Evolutionary conservation across 2,329 filamentous ascomycete species (phyloP).

Genomic region (Claviceps humidiphila): DNA sequence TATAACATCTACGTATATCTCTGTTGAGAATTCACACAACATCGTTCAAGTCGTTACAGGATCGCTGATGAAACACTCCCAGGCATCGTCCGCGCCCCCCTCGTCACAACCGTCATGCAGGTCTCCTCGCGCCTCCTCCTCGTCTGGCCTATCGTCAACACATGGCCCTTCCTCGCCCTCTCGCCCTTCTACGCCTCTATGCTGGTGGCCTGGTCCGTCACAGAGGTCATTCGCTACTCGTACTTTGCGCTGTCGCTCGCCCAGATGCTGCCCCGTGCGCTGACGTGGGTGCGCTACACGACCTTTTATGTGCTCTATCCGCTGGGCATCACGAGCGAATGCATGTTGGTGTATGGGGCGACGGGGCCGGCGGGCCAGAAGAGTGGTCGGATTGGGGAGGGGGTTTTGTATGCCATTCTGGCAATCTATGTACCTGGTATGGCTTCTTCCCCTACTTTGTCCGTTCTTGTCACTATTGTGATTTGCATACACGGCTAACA

Average conservation of each 20-base stretch:
- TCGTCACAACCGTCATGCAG: constrained; percentile 81
- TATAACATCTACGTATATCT: too few species aligned
- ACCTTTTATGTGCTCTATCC: constrained; percentile 91
- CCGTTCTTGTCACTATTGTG: too few species aligned
- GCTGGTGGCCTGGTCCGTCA: constrained; percentile 78
- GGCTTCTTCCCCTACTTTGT: constrained; percentile 16
- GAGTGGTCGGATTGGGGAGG: constrained; percentile 33
- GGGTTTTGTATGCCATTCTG: constrained; percentile 50
- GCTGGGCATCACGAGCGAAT: constrained; percentile 80
- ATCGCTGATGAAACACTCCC: too few species aligned
- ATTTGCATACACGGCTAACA: neutral
- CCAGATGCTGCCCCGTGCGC: constrained; percentile 44
- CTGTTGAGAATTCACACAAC: too few species aligned
- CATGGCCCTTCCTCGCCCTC: constrained; percentile 53
- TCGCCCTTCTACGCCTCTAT: constrained; percentile 58
- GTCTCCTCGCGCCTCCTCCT: constrained; percentile 77
- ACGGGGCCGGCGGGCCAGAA: constrained; percentile 40
- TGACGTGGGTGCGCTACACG: constrained; percentile 81
- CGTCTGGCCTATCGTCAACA: constrained; percentile 70
- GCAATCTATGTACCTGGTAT: constrained; percentile 68
- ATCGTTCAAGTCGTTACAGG: too few species aligned
- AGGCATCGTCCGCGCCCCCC: constrained; percentile 76
- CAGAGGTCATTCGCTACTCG: constrained; percentile 84
- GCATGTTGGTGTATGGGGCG: constrained; percentile 61
- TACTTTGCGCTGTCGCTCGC: constrained; percentile 72